These are phyloP conservation scores for Ganoderma lingzhi DNA, from an alignment of 1,284 basidiomycete genomes.

Conservation along the genomic window DNA sequence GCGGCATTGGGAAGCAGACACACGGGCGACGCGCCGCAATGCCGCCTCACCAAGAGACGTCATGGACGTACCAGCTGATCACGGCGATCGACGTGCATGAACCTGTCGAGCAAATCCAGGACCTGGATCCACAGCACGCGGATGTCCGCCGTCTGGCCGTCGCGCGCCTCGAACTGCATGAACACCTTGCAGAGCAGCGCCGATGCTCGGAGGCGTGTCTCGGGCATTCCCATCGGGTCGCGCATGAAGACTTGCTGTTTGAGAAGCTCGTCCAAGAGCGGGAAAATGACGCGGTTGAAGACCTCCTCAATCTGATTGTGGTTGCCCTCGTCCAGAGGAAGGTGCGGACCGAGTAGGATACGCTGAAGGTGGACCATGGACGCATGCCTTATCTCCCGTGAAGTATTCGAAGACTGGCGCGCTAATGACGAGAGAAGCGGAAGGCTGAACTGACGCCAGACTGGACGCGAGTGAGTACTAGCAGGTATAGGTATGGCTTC, in stretches of 20 bases:
- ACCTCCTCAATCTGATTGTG: conserved; percentile 79
- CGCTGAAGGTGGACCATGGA: conserved; percentile 91
- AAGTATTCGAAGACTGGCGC: conserved; percentile 87
- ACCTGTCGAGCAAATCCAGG: conserved; percentile 89
- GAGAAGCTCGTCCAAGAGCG: conserved; percentile 90
- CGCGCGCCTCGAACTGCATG: conserved; percentile 89
- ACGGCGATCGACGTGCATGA: conserved; percentile 86
- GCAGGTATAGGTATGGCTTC: conserved; percentile 30
- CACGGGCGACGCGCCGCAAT: conserved; percentile 6
- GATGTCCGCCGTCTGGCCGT: conserved; percentile 75
- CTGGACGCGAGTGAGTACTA: conserved; percentile 47
- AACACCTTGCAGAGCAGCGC: conserved; percentile 94
- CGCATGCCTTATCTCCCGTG: conserved; percentile 85
- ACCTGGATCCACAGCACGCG: conserved; percentile 89
- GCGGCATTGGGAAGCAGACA: neutral
- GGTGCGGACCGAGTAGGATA: conserved; percentile 83
- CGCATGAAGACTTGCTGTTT: conserved; percentile 84
- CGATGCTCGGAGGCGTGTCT: conserved; percentile 88
- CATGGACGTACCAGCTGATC: conserved; percentile 82
- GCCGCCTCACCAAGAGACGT: neutral
- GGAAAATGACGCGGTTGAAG: conserved; percentile 93
- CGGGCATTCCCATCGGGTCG: conserved; percentile 89
- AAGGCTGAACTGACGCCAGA: conserved; percentile 85
- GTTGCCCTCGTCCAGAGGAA: conserved; percentile 64
- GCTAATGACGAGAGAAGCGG: conserved; percentile 83